Percentiles rank a stretch among this genome's conserved stretches.
These are phyloP conservation scores for Tulasnella calospora DNA, from an alignment of 768 basidiomycete genomes.

Conservation along the genomic window DNA sequence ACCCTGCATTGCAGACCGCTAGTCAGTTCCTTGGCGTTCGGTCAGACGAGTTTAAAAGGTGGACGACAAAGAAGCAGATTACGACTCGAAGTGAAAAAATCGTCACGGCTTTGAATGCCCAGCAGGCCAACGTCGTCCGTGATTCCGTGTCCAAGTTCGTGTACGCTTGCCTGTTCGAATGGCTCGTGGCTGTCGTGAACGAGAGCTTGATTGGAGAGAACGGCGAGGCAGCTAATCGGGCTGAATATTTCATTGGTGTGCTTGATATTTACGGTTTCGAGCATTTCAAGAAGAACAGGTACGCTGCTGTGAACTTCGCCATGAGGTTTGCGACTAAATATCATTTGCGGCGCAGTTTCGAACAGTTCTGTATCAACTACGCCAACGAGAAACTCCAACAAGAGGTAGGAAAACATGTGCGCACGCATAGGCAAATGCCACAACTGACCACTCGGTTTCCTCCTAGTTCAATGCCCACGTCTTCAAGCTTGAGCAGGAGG, in stretches of 20 bases:
- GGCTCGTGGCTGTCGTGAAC: slow-evolving; percentile 95
- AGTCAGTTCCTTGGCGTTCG: slow-evolving; percentile 89
- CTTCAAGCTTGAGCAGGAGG: slow-evolving; percentile 98
- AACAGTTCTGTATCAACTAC: slow-evolving; percentile 99
- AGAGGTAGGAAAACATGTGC: slow-evolving; percentile 53
- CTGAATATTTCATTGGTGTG: slow-evolving; percentile 99
- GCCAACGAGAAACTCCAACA: slow-evolving; percentile 98
- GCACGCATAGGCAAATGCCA: background rate
- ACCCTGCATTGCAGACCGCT: slow-evolving; percentile 70
- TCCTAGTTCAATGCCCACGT: slow-evolving; percentile 95
- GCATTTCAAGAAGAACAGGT: slow-evolving; percentile 83
- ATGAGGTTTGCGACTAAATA: slow-evolving; percentile 12
- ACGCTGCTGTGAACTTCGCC: slow-evolving; percentile 55
- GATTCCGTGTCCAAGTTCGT: slow-evolving; percentile 98
- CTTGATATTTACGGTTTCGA: slow-evolving; percentile 97
- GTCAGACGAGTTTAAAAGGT: slow-evolving; percentile 92
- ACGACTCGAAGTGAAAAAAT: slow-evolving; percentile 94
- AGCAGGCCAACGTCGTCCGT: slow-evolving; percentile 88
- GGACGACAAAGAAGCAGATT: slow-evolving; percentile 98
- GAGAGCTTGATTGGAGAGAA: slow-evolving; percentile 94
- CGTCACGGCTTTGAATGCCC: slow-evolving; percentile 73
- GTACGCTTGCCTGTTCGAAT: slow-evolving; percentile 97
- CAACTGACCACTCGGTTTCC: background rate
- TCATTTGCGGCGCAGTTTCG: slow-evolving; percentile 41
- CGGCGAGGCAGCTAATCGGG: slow-evolving; percentile 80